These are phyloP conservation scores for Huntiella decipiens DNA, from an alignment of 2,329 filamentous ascomycete species.

Conservation along the genomic window DNA sequence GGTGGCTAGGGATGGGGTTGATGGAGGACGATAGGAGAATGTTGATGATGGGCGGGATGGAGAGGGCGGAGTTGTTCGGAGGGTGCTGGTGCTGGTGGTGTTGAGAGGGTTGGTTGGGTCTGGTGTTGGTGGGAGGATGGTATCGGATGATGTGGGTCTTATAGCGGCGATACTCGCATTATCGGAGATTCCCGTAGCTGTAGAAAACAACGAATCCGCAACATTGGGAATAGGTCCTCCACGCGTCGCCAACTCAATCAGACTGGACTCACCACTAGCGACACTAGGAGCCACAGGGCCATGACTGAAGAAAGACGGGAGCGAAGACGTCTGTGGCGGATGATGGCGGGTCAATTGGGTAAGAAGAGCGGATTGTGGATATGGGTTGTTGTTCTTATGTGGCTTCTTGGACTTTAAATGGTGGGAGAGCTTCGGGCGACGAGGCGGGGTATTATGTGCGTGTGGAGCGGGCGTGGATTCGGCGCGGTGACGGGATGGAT, in stretches of 20 bases:
- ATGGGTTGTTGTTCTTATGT: constrained; percentile 71
- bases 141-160: neutral
- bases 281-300: constrained; percentile 6
- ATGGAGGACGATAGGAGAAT: too few relatives aligned
- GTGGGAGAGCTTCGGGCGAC: constrained; percentile 9
- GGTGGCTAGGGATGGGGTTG: constrained; percentile 50
- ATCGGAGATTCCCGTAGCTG: constrained; percentile 22
- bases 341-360: constrained; percentile 7
- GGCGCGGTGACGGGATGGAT: constrained; percentile 6
- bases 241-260: constrained; percentile 10
- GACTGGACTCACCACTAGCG: constrained; percentile 7
- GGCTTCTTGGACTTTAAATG: constrained; percentile 17
- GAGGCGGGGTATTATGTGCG: neutral
- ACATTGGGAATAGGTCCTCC: constrained; percentile 14
- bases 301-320: constrained; percentile 9
- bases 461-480: constrained; percentile 4
- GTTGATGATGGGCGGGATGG: too few relatives aligned
- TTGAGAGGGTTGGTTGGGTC: constrained; percentile 37
- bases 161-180: neutral
- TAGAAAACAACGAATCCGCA: constrained; percentile 37
- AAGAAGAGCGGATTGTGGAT: constrained; percentile 57
- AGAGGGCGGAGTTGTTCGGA: too few relatives aligned
- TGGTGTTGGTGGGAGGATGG: constrained; percentile 45
- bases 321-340: constrained; percentile 1
- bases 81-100: too few relatives aligned